Conservation (phyloP, 73 alveolate species). For the Symbiodinium natans region DNA sequence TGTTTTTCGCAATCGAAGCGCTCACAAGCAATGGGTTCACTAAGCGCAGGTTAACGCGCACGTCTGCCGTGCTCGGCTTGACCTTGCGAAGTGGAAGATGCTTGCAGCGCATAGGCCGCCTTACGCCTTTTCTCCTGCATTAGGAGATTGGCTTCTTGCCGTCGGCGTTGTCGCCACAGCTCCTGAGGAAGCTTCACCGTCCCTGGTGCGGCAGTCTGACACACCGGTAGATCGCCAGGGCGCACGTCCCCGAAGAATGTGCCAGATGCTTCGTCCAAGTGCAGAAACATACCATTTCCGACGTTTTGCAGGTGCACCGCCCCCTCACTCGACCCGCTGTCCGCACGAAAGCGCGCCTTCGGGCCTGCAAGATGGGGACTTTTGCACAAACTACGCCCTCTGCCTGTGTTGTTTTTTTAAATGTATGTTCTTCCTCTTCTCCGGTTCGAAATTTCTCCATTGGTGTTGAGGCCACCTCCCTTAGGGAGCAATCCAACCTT, state of each 20-base stretch:
- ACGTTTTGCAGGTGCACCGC: not conserved
- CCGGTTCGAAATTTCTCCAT: no score
- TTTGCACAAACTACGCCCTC: no score
- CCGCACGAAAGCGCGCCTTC: not conserved
- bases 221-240: not conserved
- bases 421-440: no score
- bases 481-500: no score
- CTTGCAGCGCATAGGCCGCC: conserved; percentile 9
- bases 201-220: not conserved
- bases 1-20: no score
- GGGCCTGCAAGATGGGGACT: not conserved
- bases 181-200: not conserved
- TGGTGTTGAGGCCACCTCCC: no score
- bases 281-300: not conserved
- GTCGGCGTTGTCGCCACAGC: not conserved
- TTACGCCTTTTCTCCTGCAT: not conserved
- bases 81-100: not conserved
- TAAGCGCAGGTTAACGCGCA: no score
- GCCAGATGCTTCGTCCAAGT: not conserved
- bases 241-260: not conserved
- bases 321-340: not conserved
- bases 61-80: no score
- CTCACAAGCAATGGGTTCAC: no score
- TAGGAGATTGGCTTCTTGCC: not conserved
- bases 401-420: no score